Conservation (phyloP, 139 green algal species). For the Penium margaritaceum region DNA sequence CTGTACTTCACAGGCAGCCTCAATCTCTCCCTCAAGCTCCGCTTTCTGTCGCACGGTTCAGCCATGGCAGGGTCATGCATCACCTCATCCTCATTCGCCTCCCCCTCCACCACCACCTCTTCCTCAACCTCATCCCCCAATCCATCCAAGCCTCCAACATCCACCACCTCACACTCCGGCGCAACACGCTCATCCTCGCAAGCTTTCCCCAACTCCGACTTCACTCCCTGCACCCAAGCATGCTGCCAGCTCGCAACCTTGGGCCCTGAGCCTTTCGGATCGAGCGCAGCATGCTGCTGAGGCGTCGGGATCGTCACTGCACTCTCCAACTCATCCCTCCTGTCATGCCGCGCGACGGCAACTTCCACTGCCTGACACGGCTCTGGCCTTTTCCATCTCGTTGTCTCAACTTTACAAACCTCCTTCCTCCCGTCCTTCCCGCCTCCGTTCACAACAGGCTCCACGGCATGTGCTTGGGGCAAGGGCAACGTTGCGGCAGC, state of each 20-base stretch:
- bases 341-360: neutral
- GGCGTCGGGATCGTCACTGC: neutral
- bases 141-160: neutral
- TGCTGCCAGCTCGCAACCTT: neutral
- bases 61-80: too few species aligned
- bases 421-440: too few species aligned
- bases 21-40: too few species aligned
- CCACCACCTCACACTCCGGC: too few species aligned
- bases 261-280: neutral
- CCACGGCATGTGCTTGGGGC: too few species aligned
- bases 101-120: neutral
- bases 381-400: neutral
- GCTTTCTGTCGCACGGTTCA: too few species aligned
- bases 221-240: constrained; percentile 15
- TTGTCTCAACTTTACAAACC: neutral
- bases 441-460: too few species aligned
- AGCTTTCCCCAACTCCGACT: neutral
- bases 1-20: too few species aligned
- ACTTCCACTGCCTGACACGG: neutral
- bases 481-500: too few species aligned
- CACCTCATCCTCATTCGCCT: neutral
- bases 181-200: too few species aligned
- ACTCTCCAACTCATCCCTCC: neutral
- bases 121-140: neutral
- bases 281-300: neutral